A percentile compares a stretch with the other conserved stretches of the same genome.
Conservation (phyloP, 164 flowering plant genomes). For the Akebia trifoliata region DNA sequence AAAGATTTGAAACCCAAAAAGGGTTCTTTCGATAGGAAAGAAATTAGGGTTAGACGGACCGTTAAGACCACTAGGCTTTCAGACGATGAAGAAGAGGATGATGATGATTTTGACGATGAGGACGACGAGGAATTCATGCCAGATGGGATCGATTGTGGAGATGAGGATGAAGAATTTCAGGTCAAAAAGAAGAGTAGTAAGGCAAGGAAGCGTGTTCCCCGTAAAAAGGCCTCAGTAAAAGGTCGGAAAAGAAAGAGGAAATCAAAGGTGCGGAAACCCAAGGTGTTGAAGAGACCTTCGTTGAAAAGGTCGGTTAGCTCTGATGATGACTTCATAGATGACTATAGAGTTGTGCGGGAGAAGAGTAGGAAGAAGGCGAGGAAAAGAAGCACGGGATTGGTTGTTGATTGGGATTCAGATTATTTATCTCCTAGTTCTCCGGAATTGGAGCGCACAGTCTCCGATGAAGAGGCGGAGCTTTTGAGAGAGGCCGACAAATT, state of each 20-base stretch:
- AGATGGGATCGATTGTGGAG: slow-evolving; percentile 46
- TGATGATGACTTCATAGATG: slow-evolving; percentile 28
- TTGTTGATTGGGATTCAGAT: slow-evolving; percentile 63
- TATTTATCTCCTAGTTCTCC: slow-evolving; percentile 51
- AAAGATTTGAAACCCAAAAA: slow-evolving; percentile 9
- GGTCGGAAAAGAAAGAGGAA: slow-evolving; percentile 34
- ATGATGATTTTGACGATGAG: slow-evolving; percentile 52
- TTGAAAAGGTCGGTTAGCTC: slow-evolving; percentile 26
- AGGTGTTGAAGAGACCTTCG: slow-evolving; percentile 28
- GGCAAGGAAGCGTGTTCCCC: slow-evolving; percentile 13
- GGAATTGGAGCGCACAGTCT: slow-evolving; percentile 66
- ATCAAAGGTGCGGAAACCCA: slow-evolving; percentile 29
- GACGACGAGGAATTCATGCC: slow-evolving; percentile 59
- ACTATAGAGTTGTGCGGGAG: slow-evolving; percentile 16
- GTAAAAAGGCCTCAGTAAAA: slow-evolving; percentile 24
- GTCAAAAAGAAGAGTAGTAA: slow-evolving; percentile 25
- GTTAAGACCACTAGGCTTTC: slow-evolving; percentile 16
- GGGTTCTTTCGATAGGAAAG: slow-evolving; percentile 12
- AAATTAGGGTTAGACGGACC: slow-evolving; percentile 7
- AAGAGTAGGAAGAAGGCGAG: slow-evolving; percentile 14
- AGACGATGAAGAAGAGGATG: slow-evolving; percentile 28
- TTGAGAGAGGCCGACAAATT: slow-evolving; percentile 55
- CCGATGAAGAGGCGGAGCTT: slow-evolving; percentile 90
- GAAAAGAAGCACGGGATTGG: slow-evolving; percentile 16
- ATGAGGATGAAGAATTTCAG: slow-evolving; percentile 53